Conservation (phyloP, 2,329 filamentous ascomycete species). For the Penicillium sumatraense region DNA sequence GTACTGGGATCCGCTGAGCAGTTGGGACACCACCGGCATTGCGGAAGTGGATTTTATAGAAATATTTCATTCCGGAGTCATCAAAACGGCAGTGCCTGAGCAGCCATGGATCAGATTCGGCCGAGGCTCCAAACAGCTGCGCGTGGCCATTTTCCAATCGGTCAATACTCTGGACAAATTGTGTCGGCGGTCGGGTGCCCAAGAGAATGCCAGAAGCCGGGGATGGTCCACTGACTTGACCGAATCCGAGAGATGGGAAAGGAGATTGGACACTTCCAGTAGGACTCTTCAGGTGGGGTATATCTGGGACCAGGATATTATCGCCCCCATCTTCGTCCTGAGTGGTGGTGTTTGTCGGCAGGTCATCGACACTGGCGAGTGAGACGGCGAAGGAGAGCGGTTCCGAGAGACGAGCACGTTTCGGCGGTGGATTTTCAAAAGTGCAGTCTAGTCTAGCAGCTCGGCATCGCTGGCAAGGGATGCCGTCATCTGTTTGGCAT, state of each 20-base stretch:
- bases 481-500: conserved; percentile 30
- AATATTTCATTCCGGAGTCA: conserved; percentile 39
- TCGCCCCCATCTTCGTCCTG: not conserved
- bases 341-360: conserved; percentile 8
- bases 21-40: conserved; percentile 44
- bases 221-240: conserved; percentile 16
- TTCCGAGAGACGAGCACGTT: conserved; percentile 21
- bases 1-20: conserved; percentile 39
- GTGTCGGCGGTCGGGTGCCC: conserved; percentile 23
- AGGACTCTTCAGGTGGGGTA: conserved; percentile 9
- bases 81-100: conserved; percentile 43
- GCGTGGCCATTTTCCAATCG: conserved; percentile 34
- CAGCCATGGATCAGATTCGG: conserved; percentile 43
- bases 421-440: conserved; percentile 30
- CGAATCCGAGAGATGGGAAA: conserved; percentile 19
- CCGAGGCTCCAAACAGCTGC: conserved; percentile 38
- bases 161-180: conserved; percentile 36
- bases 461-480: conserved; percentile 32
- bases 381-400: conserved; percentile 11
- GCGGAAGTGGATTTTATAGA: conserved; percentile 43
- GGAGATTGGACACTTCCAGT: conserved; percentile 8
- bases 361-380: conserved; percentile 10
- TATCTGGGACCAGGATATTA: conserved; percentile 1
- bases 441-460: conserved; percentile 30
- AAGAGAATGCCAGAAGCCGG: conserved; percentile 23